Conservation (phyloP, 1,284 basidiomycete species). For the Ceratobasidium sp. region DNA sequence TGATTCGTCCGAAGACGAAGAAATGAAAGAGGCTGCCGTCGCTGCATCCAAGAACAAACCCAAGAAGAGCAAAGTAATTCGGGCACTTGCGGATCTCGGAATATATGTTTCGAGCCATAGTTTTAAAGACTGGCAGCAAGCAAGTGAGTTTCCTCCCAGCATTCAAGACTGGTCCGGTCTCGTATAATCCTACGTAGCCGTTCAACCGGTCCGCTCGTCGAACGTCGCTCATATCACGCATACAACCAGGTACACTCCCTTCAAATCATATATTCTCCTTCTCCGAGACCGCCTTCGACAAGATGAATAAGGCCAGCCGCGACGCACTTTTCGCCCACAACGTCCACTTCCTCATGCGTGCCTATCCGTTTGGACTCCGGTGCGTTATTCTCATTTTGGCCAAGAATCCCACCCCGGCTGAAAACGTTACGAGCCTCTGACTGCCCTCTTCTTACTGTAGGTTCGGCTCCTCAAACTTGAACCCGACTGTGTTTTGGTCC, state of each 20-base stretch:
- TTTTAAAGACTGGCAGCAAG: conserved; percentile 34
- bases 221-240: background rate
- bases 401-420: too few relatives aligned
- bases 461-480: conserved; percentile 29
- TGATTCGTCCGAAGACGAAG: conserved; percentile 29
- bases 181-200: background rate
- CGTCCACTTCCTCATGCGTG: conserved; percentile 32
- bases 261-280: conserved; percentile 38
- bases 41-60: conserved; percentile 31
- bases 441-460: background rate
- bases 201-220: background rate
- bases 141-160: background rate
- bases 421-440: background rate
- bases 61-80: conserved; percentile 39
- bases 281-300: conserved; percentile 21
- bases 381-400: background rate
- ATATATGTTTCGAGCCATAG: conserved; percentile 34
- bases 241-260: conserved; percentile 9
- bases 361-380: conserved; percentile 39
- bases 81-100: conserved; percentile 22
- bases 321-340: conserved; percentile 36
- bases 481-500: conserved; percentile 36
- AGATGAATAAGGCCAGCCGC: conserved; percentile 23
- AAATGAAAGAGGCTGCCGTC: conserved; percentile 27
- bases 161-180: background rate